A percentile compares a stretch with the other conserved stretches of the same genome.
Conservation (phyloP, 108 stramenopile genomes). For the Cyclostephanos invisitatus region DNA sequence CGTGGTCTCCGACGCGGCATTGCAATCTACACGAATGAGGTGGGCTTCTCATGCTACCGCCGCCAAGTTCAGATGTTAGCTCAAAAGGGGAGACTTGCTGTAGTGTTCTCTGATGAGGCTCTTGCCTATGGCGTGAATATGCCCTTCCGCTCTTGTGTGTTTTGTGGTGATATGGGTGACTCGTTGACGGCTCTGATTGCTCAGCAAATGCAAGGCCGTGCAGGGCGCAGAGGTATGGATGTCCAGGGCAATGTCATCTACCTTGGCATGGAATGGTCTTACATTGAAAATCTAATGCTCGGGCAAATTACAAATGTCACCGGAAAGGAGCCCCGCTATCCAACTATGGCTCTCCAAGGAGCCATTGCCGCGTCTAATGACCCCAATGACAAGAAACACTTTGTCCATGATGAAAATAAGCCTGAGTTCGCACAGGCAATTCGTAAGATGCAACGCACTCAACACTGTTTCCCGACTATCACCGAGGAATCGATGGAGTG, state of each 20-base stretch:
- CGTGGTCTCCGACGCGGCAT: conserved; percentile 97
- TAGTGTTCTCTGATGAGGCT: conserved; percentile 97
- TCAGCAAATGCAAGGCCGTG: conserved; percentile 99
- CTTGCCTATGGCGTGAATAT: conserved; percentile 99
- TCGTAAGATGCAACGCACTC: conserved; percentile 72
- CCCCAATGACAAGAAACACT: conserved; percentile 73
- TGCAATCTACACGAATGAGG: conserved; percentile 98
- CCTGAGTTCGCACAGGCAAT: conserved; percentile 70
- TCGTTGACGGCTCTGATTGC: conserved; percentile 93
- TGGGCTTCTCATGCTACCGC: conserved; percentile 96
- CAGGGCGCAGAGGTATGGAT: conserved; percentile 98
- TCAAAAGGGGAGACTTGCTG: conserved; percentile 96
- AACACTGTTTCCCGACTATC: conserved; percentile 80
- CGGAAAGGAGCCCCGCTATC: conserved; percentile 95
- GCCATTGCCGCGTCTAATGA: conserved; percentile 88
- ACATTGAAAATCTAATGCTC: conserved; percentile 98
- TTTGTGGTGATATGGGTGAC: conserved; percentile 96
- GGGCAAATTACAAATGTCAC: conserved; percentile 94
- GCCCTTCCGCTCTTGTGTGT: conserved; percentile 98
- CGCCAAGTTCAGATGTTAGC: conserved; percentile 97
- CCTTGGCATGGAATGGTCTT: conserved; percentile 95
- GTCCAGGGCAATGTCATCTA: conserved; percentile 99
- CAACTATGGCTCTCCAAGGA: conserved; percentile 89
- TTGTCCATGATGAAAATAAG: conserved; percentile 63
- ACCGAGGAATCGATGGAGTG: conserved; percentile 82